These are phyloP conservation scores for Aspergillus panamensis DNA, from an alignment of 495 filamentous ascomycete species.

Conservation along the genomic window DNA sequence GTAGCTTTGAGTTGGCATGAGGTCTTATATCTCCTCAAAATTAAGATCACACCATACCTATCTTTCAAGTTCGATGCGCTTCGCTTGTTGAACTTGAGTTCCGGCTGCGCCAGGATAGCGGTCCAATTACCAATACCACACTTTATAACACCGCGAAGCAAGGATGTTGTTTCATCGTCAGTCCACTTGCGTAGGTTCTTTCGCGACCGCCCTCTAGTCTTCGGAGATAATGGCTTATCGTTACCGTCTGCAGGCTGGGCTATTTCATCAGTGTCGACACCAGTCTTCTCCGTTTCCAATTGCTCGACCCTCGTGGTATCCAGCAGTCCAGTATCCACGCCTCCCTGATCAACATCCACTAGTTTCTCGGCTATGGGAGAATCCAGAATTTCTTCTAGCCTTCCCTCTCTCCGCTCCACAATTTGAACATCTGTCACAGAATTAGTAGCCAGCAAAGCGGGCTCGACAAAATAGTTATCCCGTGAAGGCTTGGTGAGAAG, in stretches of 20 bases:
- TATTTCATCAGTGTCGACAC: not conserved
- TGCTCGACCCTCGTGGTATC: conserved; percentile 8
- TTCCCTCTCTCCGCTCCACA: conserved; percentile 35
- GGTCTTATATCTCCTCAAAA: not conserved
- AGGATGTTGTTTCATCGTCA: conserved; percentile 74
- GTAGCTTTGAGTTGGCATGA: conserved; percentile 2
- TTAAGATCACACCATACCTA: conserved; percentile 38
- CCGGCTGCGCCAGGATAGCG: conserved; percentile 70
- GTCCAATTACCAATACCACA: conserved; percentile 90
- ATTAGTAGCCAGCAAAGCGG: conserved; percentile 23
- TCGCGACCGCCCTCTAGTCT: conserved; percentile 42
- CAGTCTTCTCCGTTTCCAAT: not conserved
- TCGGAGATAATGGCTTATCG: conserved; percentile 37
- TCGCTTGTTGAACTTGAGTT: conserved; percentile 70
- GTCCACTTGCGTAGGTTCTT: conserved; percentile 66
- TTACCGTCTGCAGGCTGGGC: conserved; percentile 19
- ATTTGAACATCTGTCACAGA: conserved; percentile 26
- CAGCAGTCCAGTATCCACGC: conserved; percentile 12
- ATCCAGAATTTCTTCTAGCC: conserved; percentile 38
- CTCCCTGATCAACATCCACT: conserved; percentile 15
- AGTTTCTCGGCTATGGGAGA: conserved; percentile 30
- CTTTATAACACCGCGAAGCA: conserved; percentile 72
- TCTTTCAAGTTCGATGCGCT: conserved; percentile 84
- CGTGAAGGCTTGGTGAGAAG: conserved; percentile 39
- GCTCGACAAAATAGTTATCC: conserved; percentile 25